Conservation (phyloP, 164 flowering plant species). For the Tetracentron sinense region DNA sequence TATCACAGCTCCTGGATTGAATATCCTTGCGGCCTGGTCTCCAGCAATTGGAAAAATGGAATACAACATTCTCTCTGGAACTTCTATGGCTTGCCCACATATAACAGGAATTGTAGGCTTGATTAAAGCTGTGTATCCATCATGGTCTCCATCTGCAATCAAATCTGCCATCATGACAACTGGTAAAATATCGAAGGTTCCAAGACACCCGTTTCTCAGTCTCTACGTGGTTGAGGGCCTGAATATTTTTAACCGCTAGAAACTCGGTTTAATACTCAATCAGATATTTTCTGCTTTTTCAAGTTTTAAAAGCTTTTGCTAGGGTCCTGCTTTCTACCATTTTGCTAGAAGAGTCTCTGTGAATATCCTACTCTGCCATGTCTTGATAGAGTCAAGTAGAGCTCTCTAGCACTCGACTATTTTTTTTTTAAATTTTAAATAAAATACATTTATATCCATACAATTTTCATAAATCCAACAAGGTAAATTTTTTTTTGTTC, state of each 20-base stretch:
- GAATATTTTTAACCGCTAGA: background rate
- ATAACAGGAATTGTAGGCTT: conserved; percentile 67
- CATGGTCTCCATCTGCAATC: conserved; percentile 83
- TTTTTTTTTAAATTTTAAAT: too few relatives aligned
- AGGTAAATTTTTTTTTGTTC: too few relatives aligned
- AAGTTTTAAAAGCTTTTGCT: background rate
- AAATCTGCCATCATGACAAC: conserved; percentile 88
- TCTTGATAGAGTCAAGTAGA: background rate
- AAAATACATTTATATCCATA: too few relatives aligned
- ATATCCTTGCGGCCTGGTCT: conserved; percentile 87
- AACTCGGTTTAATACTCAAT: too few relatives aligned
- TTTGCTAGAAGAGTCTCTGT: background rate
- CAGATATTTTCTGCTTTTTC: background rate
- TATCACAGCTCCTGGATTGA: conserved; percentile 74
- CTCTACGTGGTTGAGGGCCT: background rate
- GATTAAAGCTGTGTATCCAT: conserved; percentile 62
- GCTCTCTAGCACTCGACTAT: too few relatives aligned
- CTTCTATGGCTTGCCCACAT: conserved; percentile 91
- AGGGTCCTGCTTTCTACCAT: background rate
- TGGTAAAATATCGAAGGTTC: conserved; percentile 38
- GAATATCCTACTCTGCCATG: background rate
- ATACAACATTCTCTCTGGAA: conserved; percentile 78
- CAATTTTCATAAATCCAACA: too few relatives aligned
- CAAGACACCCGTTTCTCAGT: background rate
- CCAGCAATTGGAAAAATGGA: conserved; percentile 52